Base-by-base conservation (phyloP, 495 filamentous ascomycete species). In the Penicillium paxilli region DNA sequence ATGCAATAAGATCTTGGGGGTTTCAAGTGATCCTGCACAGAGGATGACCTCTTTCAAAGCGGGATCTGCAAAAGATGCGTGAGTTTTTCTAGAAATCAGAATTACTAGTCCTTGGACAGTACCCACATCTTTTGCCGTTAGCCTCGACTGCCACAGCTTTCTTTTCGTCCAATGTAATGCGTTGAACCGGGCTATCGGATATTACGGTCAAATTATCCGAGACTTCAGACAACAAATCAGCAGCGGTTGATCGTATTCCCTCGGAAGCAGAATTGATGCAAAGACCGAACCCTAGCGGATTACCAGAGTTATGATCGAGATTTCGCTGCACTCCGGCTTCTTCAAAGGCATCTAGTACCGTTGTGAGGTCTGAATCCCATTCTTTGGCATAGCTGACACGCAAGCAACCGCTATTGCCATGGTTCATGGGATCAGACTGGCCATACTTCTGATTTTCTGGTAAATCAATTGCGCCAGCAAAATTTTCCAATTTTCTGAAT, bases 1-100 rank as follows among this genome's bases (percentile, higher is more conserved):
- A 50, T 85, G 81, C 78, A 86, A 82, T 0, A 88, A 72, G 47
- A 87, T 76, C 40, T 81, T 78, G 2, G 86, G 85, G 11, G 69
- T 72, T 61, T 87, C 77, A 21, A 86, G 68, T 1, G 83, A 67
- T 8, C 86, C 85, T n/a, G 76, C 76, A 0, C 74, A 76, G 10
- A 89, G 65, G 44, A 87, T 79, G 26, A 86, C 76, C 44, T 88
- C 85, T 51, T 78, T 74, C 19, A 66, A 71, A 17, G 83, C 78
- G 22, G 63, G 48, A 52, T 73, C 67, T 66, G 22, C 10, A 35
- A 35, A n/a, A 2, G 32, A 5, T 11, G 12, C 32, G n/a, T 35
- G 32, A 35, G 32, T 35, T 35, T 14, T 11, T 35, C 32, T 16
- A 11, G 22, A 25, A 21, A n/a, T n/a, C 12, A 54, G 25, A 54